Evolutionary conservation across 306 rosid genomes (phyloP), one percentile per base, ranked within the genome.

Genomic region (Canavalia gladiata): DNA sequence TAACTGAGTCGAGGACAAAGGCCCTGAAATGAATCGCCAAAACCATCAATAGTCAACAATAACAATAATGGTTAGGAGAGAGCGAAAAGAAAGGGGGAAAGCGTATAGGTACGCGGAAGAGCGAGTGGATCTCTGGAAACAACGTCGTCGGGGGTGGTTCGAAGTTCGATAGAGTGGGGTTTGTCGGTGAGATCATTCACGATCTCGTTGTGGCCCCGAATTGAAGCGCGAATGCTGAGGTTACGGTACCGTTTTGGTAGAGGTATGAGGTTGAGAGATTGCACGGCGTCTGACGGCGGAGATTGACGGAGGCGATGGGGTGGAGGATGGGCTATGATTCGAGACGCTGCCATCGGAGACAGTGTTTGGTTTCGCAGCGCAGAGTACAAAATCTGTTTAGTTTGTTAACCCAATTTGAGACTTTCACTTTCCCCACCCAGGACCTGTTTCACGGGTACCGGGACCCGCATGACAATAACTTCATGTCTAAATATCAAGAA

Each of bases 1-100:
- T 56, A 83, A 41, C 8, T 86, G 87, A 68, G 83, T 79, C 47
- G 97, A 90, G 7, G 97, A 84, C 50, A 95, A 79, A 80, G 99
- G 98, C 65, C 92, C 99, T 95, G 85, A 68, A 63, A 84, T 8
- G 4, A 52, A 81, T 55, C 42, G 39, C 46, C 29, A 29, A 68
- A 76, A 79, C 5, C 35, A 12, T 58, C 2, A 46, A 46, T 18
- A 18, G 0, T 18, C 25, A 18, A 18, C 45, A 42, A 64, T 37
- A 54, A 2, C n/a, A n/a, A 41, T 29, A 41, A 18, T n/a, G 49
- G 9, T 4, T 47, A 47, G n/a, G 6, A 12, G 11, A n/a, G 31
- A 4, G 2, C 2, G 1, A 42, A 4, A 1, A 25, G 51, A n/a
- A 31, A 4, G n/a, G 3, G 10, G 9, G 5, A 39, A 57, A 4